These are phyloP conservation scores for Daldinia eschscholtzii DNA, from an alignment of 2,329 filamentous ascomycete species.

Conservation along the genomic window DNA sequence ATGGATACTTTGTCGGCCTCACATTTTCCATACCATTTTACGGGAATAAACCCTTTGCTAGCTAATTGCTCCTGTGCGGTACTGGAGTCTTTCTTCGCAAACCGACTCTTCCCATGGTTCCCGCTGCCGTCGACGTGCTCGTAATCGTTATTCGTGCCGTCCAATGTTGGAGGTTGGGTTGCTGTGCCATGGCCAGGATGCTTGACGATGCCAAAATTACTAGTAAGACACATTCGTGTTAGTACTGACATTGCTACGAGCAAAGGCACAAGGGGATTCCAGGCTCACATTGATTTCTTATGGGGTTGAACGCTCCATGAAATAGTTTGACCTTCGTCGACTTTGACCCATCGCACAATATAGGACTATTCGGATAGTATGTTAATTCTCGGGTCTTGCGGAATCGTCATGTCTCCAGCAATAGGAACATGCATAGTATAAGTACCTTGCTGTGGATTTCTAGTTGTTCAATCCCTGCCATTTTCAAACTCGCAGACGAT, in stretches of 20 bases:
- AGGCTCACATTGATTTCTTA: constrained; percentile 87
- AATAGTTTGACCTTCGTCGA: constrained; percentile 89
- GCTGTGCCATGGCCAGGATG: constrained; percentile 82
- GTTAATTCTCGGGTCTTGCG: constrained; percentile 30
- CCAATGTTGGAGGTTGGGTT: constrained; percentile 59
- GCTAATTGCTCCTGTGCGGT: constrained; percentile 73
- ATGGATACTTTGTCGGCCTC: constrained; percentile 96
- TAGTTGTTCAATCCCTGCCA: constrained; percentile 96
- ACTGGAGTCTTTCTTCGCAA: constrained; percentile 68
- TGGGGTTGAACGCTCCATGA: constrained; percentile 98
- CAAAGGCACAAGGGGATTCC: constrained; percentile 9
- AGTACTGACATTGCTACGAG: constrained; percentile 29
- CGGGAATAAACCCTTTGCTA: constrained; percentile 75
- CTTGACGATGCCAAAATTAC: constrained; percentile 97
- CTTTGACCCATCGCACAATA: constrained; percentile 96
- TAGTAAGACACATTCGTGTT: constrained; percentile 50
- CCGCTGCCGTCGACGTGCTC: constrained; percentile 59
- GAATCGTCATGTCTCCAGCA: constrained; percentile 7
- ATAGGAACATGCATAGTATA: constrained; percentile 57
- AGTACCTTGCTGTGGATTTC: constrained; percentile 92
- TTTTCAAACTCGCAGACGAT: constrained; percentile 55
- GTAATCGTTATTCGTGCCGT: constrained; percentile 58
- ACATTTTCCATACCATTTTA: constrained; percentile 93
- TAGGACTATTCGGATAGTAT: constrained; percentile 76
- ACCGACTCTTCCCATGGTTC: constrained; percentile 62